These are phyloP conservation scores for Saccharomyces mikatae DNA, from an alignment of 805 yeast genomes.

Conservation along the genomic window DNA sequence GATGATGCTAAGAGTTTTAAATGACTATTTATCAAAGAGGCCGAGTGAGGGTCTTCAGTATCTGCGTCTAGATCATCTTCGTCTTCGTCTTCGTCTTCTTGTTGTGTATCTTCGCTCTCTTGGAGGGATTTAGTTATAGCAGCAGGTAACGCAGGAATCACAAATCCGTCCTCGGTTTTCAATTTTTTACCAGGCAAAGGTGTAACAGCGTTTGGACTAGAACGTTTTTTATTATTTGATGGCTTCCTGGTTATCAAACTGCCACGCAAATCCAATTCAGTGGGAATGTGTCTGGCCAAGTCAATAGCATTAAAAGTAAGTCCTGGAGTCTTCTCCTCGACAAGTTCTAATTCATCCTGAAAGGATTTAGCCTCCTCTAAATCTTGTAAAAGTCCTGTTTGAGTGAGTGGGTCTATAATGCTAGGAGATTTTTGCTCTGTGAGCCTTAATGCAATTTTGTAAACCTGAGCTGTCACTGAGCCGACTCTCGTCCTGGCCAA, in stretches of 20 bases:
- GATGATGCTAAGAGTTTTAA: conserved; percentile 50
- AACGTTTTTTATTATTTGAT: conserved; percentile 32
- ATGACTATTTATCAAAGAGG: conserved; percentile 48
- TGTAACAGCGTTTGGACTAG: conserved; percentile 22
- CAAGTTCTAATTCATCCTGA: conserved; percentile 18
- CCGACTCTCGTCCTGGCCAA: conserved; percentile 67
- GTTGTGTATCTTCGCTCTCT: conserved; percentile 19
- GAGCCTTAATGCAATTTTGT: conserved; percentile 45
- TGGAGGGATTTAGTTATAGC: conserved; percentile 15
- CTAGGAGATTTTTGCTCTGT: conserved; percentile 52
- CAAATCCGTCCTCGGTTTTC: conserved; percentile 36
- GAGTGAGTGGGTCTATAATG: conserved; percentile 32
- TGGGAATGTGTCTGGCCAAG: conserved; percentile 34
- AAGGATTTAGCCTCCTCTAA: conserved; percentile 32
- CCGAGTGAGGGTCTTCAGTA: conserved; percentile 26
- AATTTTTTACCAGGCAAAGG: conserved; percentile 29
- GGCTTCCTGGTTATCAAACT: conserved; percentile 34
- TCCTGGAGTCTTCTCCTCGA: conserved; percentile 31
- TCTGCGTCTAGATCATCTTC: conserved; percentile 31
- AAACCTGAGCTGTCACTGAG: conserved; percentile 53
- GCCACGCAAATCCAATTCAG: conserved; percentile 37
- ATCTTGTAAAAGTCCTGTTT: conserved; percentile 46
- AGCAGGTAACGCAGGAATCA: conserved; percentile 23
- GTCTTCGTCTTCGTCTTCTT: conserved; percentile 26
- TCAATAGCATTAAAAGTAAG: conserved; percentile 38